Base-by-base conservation (phyloP, 2,329 filamentous ascomycete species). In the Fusarium musae region DNA sequence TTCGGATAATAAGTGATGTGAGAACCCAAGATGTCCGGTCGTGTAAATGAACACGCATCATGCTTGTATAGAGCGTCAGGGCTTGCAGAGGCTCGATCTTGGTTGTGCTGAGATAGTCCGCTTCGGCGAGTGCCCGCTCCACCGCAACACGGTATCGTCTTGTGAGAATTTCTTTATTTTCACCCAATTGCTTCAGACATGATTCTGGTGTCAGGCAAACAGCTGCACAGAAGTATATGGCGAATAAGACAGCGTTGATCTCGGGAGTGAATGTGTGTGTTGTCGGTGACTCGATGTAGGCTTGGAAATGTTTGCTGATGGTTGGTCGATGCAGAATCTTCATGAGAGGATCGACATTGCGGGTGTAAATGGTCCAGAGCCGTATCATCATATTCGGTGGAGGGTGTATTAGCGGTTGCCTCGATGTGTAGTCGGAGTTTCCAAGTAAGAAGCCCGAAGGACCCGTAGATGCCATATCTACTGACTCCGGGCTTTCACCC, bases 291-390 rank as follows among this genome's bases (percentile, higher is more conserved):
- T 76, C 73, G 10, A 69, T 61, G 28, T 84, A 79, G 0, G 64
- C 49, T 32, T 79, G 70, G 9, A 83, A 68, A 39, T 78, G 69
- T 3, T 72, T 75, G 19, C 72, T 72, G 30, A 83, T 74, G 2
- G 83, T 84, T 6, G 84, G 84, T n/a, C 81, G 79, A 69, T 86
- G 84, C 9, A 86, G 68, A 37, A 86, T 79, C 74, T 86, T 86
- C 66, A 86, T 75, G 39, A 85, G 78, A 54, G 83, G 80, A 46
- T 86, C 84, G 23, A 85, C 82, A 34, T 84, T 85, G 37, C 77
- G 75, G 58, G 81, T 82, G 72, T 82, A 86, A 16, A 78, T 78
- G 2, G 75, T 62, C 58, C 81, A 80, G 19, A 86, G 77, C 34
- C 78, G 80, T 28, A 79, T 75, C 57, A 85, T 82, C 49, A 82